phyloP scores from a whole-genome alignment of 2,329 filamentous ascomycete genomes.

The Dryadomyces quercivorus region DNA sequence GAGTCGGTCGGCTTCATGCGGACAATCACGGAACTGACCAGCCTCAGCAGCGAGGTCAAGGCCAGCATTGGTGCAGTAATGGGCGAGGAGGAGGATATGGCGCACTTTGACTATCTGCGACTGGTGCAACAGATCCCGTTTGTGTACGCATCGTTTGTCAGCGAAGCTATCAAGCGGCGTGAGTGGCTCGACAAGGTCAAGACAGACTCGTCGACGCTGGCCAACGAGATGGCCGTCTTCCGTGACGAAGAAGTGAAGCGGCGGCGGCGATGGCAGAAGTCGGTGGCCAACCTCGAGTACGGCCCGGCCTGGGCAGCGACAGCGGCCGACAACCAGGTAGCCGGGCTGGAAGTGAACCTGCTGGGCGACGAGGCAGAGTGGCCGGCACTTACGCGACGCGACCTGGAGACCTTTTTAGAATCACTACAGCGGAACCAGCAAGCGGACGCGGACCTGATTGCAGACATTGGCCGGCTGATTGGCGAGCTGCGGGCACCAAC shows the following conservation, averaged over 20 bases:
- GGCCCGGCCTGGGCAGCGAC: constrained; percentile 29
- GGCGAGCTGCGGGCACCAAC: constrained; percentile 72
- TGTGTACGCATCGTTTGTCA: constrained; percentile 78
- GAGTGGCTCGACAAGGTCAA: constrained; percentile 92
- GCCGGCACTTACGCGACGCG: constrained; percentile 64
- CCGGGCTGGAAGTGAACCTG: constrained; percentile 75
- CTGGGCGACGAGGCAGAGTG: constrained; percentile 68
- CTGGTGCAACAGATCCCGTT: constrained; percentile 74
- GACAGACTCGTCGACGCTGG: constrained; percentile 71
- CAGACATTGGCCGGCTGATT: constrained; percentile 64
- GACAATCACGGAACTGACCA: constrained; percentile 68
- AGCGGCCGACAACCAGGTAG: constrained; percentile 51
- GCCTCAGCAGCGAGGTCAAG: constrained; percentile 59
- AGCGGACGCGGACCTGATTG: constrained; percentile 51
- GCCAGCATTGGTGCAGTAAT: constrained; percentile 60
- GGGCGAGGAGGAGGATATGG: constrained; percentile 61
- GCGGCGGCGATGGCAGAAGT: constrained; percentile 81
- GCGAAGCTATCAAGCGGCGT: constrained; percentile 72
- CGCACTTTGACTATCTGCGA: constrained; percentile 69
- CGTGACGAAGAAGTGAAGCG: constrained; percentile 87
- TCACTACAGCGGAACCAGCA: constrained; percentile 48
- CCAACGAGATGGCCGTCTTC: constrained; percentile 85
- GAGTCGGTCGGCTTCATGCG: constrained; percentile 67
- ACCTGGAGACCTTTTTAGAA: constrained; percentile 63
- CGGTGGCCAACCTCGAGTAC: constrained; percentile 58